These are phyloP conservation scores for Backusella sp. DNA, from an alignment of 192 early-diverging fungal species.

Conservation along the genomic window DNA sequence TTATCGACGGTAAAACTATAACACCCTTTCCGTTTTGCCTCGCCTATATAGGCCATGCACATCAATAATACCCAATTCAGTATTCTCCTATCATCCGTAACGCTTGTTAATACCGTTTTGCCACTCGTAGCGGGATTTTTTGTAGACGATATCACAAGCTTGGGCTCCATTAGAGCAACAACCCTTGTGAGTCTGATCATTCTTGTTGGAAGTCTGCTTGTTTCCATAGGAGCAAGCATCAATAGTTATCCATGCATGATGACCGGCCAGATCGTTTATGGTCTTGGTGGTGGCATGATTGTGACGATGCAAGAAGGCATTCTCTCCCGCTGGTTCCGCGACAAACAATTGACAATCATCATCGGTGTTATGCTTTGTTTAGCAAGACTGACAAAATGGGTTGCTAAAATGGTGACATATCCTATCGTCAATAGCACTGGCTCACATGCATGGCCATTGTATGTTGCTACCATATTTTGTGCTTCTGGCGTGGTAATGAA, in stretches of 20 bases:
- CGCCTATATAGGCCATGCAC: constrained; percentile 42
- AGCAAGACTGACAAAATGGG: constrained; percentile 68
- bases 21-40: neutral
- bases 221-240: constrained; percentile 44
- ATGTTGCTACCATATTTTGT: constrained; percentile 50
- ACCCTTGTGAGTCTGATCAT: constrained; percentile 52
- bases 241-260: constrained; percentile 55
- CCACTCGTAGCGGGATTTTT: constrained; percentile 54
- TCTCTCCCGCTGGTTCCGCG: constrained; percentile 71
- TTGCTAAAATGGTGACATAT: constrained; percentile 62
- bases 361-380: constrained; percentile 65
- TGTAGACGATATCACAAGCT: constrained; percentile 45
- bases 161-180: constrained; percentile 55
- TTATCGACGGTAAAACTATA: neutral
- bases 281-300: constrained; percentile 71
- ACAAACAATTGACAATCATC: constrained; percentile 63
- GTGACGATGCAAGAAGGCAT: constrained; percentile 77
- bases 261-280: constrained; percentile 51
- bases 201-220: constrained; percentile 49
- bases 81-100: constrained; percentile 60
- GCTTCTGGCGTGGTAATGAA: constrained; percentile 48
- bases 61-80: constrained; percentile 65
- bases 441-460: constrained; percentile 39
- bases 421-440: constrained; percentile 50
- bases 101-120: constrained; percentile 58